phyloP scores from a whole-genome alignment of 345 rosid genomes.

The Boechera divaricarpa region DNA sequence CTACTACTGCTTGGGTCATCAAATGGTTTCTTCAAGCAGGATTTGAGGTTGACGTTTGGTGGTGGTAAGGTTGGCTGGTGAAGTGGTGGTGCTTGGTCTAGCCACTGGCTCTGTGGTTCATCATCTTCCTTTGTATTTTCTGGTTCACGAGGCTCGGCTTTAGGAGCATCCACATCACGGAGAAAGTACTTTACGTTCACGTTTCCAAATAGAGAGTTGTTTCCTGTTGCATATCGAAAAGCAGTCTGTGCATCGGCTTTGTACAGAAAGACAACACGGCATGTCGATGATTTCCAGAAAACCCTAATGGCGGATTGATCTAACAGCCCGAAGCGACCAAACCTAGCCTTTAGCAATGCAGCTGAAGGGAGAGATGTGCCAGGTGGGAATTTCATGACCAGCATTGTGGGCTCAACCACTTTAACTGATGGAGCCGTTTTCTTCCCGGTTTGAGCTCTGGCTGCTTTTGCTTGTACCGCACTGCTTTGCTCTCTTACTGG shows the following conservation, averaged over 20 bases:
- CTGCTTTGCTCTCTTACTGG: conserved; percentile 53
- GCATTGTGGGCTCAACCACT: conserved; percentile 91
- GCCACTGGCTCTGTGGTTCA: conserved; percentile 35
- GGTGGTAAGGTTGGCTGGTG: conserved; percentile 48
- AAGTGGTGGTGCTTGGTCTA: conserved; percentile 47
- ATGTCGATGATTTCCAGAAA: conserved; percentile 88
- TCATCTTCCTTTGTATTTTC: conserved; percentile 47
- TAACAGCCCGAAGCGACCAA: conserved; percentile 91
- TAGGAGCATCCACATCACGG: conserved; percentile 74
- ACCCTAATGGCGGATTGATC: conserved; percentile 88
- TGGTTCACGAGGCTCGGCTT: conserved; percentile 57
- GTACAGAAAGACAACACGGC: conserved; percentile 90
- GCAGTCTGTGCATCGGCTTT: conserved; percentile 90
- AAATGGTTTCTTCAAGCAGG: conserved; percentile 75
- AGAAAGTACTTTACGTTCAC: conserved; percentile 69
- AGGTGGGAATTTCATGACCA: conserved; percentile 97
- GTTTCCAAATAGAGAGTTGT: conserved; percentile 72
- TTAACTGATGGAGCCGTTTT: conserved; percentile 55
- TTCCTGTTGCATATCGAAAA: conserved; percentile 68
- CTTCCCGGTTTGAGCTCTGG: conserved; percentile 53
- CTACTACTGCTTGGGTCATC: conserved; percentile 48
- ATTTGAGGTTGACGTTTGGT: conserved; percentile 71
- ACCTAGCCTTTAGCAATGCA: conserved; percentile 86
- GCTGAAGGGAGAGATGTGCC: conserved; percentile 85
- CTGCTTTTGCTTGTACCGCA: conserved; percentile 46